phyloP scores from a whole-genome alignment of 352 stramenopile genomes.

The Globisporangium uncinulatum region DNA sequence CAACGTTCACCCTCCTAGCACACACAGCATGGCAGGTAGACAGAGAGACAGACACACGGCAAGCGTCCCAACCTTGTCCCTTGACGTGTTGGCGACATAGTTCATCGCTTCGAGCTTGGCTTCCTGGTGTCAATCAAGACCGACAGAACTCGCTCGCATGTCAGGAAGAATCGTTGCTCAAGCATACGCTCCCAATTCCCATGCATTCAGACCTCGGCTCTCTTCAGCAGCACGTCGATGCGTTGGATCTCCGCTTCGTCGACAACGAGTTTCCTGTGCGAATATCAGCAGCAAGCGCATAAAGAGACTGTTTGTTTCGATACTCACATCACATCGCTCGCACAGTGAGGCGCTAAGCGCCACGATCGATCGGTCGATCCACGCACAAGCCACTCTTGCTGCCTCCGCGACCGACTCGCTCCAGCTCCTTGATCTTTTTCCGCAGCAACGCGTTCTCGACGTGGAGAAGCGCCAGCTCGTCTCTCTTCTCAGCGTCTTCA shows the following conservation, averaged over 20 bases:
- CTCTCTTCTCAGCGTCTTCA: slow-evolving; percentile 16
- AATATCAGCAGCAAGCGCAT: background rate
- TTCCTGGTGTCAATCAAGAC: slow-evolving; percentile 19
- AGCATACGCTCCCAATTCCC: background rate
- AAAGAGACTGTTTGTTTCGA: background rate
- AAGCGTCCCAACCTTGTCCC: slow-evolving; percentile 49
- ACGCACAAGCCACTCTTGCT: slow-evolving; percentile 28
- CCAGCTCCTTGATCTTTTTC: slow-evolving; percentile 66
- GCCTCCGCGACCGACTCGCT: slow-evolving; percentile 37
- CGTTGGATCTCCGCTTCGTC: slow-evolving; percentile 58
- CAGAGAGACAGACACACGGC: background rate
- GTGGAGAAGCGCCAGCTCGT: slow-evolving; percentile 45
- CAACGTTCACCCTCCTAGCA: background rate
- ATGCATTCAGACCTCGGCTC: slow-evolving; percentile 36
- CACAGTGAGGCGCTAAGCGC: background rate
- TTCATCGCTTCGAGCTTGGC: slow-evolving; percentile 71
- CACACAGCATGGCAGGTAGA: background rate
- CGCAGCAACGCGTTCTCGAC: slow-evolving; percentile 62
- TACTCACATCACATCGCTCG: no score
- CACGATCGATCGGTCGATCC: background rate
- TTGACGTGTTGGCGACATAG: slow-evolving; percentile 63
- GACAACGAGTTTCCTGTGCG: slow-evolving; percentile 35
- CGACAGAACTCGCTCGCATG: background rate
- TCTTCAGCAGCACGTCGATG: slow-evolving; percentile 72
- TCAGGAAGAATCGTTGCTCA: no score